Conservation (phyloP, 2,329 filamentous ascomycete genomes). For the Epichloe bromicola region DNA sequence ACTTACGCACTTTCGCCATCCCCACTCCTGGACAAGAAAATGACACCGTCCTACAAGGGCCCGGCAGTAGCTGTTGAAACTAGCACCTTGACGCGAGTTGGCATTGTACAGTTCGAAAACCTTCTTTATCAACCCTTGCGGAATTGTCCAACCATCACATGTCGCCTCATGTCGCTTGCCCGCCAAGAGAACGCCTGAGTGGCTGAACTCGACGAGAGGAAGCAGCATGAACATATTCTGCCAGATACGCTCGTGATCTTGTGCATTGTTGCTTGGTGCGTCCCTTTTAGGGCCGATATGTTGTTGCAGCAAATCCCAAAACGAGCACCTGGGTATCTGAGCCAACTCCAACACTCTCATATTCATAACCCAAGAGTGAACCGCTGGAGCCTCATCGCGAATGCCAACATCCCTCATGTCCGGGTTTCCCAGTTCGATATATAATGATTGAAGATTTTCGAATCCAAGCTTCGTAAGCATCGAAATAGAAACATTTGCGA, state of each 20-base stretch:
- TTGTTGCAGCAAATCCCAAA: constrained; percentile 46
- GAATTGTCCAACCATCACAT: constrained; percentile 46
- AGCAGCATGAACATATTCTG: constrained; percentile 45
- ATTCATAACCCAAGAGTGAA: constrained; percentile 46
- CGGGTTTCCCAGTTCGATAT: constrained; percentile 32
- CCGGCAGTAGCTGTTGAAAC: constrained; percentile 54
- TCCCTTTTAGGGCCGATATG: constrained; percentile 24
- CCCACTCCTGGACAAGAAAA: constrained; percentile 51
- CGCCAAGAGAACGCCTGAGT: constrained; percentile 32
- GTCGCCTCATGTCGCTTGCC: constrained; percentile 17
- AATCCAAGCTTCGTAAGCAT: constrained; percentile 31
- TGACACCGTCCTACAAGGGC: constrained; percentile 48
- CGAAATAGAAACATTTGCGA: constrained; percentile 25
- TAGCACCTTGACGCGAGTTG: constrained; percentile 41
- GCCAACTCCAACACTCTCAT: constrained; percentile 40
- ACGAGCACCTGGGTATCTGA: constrained; percentile 37
- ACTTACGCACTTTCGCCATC: constrained; percentile 45
- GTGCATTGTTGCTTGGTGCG: constrained; percentile 27
- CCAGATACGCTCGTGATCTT: constrained; percentile 44
- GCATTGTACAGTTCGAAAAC: constrained; percentile 45
- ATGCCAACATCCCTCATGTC: constrained; percentile 39
- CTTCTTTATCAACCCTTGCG: constrained; percentile 41
- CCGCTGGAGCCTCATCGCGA: constrained; percentile 26
- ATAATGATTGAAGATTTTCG: constrained; percentile 30
- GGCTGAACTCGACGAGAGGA: constrained; percentile 47